These are phyloP conservation scores for thale cress (Arabidopsis thaliana) DNA, from an alignment of 345 rosid species.

Conservation along the genomic window DNA sequence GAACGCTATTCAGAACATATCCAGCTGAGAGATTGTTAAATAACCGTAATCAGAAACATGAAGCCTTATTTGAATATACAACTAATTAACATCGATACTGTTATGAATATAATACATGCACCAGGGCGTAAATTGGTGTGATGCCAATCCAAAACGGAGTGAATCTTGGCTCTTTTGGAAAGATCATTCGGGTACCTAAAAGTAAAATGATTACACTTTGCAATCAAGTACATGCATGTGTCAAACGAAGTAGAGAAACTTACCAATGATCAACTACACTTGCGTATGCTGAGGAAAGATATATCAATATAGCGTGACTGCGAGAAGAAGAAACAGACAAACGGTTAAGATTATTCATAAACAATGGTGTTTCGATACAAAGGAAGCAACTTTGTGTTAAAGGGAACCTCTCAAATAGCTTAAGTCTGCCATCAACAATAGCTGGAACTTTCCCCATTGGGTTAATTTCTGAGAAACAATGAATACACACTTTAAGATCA, in stretches of 20 bases:
- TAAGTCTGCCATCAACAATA: constrained; percentile 77
- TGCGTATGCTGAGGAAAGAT: constrained; percentile 75
- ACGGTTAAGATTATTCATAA: constrained; percentile 3
- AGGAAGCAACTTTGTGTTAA: background rate
- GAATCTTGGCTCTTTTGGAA: constrained; percentile 76
- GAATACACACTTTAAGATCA: constrained; percentile 9
- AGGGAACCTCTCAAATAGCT: constrained; percentile 82
- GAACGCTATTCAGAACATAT: constrained; percentile 50
- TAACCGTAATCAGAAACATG: background rate
- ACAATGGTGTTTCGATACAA: background rate
- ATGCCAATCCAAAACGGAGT: constrained; percentile 90
- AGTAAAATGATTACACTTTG: constrained; percentile 4
- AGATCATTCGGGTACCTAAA: constrained; percentile 88
- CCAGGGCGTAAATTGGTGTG: constrained; percentile 79
- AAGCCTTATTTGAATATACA: too few relatives aligned
- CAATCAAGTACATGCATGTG: constrained; percentile 22
- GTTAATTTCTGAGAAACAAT: constrained; percentile 60
- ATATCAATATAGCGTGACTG: constrained; percentile 88
- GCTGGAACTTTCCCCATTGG: constrained; percentile 76
- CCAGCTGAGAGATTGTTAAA: constrained; percentile 48
- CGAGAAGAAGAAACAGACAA: background rate
- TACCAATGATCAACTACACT: constrained; percentile 90
- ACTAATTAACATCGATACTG: background rate
- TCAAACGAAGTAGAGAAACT: constrained; percentile 11
- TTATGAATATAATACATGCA: constrained; percentile 50